These are phyloP conservation scores for Trichoderma koningiopsis DNA, from an alignment of 2,329 filamentous ascomycete species.

Conservation along the genomic window DNA sequence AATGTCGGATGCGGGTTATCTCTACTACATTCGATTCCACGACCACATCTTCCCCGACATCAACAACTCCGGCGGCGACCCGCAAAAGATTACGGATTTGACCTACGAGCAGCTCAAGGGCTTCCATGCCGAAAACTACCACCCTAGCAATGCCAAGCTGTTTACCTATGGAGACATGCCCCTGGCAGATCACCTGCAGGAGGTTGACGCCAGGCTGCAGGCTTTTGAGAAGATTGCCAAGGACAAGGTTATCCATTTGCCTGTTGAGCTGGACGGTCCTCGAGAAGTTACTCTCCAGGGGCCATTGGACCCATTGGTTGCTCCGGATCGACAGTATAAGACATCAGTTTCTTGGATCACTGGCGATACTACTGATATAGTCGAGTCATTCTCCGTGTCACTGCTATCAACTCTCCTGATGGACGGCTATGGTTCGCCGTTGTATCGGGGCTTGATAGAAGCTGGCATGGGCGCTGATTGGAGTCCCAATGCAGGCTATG, in stretches of 20 bases:
- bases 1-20: conserved; percentile 94
- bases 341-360: conserved; percentile 93
- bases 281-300: conserved; percentile 72
- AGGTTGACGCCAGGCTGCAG: conserved; percentile 73
- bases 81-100: conserved; percentile 92
- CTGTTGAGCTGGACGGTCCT: conserved; percentile 72
- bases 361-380: conserved; percentile 76
- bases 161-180: conserved; percentile 96
- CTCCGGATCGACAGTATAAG: conserved; percentile 85
- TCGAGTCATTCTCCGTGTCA: conserved; percentile 86
- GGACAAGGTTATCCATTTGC: conserved; percentile 74
- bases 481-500: conserved; percentile 92
- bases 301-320: conserved; percentile 83
- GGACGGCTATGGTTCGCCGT: conserved; percentile 91
- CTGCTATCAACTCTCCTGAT: conserved; percentile 82
- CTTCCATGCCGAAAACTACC: conserved; percentile 92
- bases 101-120: conserved; percentile 86
- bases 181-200: conserved; percentile 74
- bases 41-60: conserved; percentile 92
- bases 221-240: conserved; percentile 70
- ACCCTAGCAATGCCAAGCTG: conserved; percentile 95
- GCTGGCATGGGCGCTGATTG: conserved; percentile 89
- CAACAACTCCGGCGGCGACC: conserved; percentile 96
- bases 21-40: conserved; percentile 94
- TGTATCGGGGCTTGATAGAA: conserved; percentile 88